phyloP scores from a whole-genome alignment of 331 rosid species.

The Prunus yedoensis region DNA sequence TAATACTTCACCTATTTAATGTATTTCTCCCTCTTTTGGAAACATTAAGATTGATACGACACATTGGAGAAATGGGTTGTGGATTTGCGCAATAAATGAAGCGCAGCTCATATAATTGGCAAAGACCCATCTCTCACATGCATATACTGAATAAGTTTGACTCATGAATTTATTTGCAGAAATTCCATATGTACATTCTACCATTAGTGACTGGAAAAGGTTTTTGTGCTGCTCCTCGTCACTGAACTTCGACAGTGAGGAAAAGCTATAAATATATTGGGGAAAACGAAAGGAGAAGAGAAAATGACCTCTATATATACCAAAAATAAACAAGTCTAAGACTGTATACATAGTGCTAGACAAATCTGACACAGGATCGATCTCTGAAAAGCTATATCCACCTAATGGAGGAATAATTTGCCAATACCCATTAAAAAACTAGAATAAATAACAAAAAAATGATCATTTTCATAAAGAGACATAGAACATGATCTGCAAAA shows the following conservation, averaged over 20 bases:
- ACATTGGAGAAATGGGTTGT: conserved; percentile 9
- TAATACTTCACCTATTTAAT: not conserved
- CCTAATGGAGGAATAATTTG: conserved; percentile 20
- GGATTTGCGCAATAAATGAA: conserved; percentile 12
- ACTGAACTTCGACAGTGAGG: conserved; percentile 4
- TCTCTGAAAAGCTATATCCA: conserved; percentile 15
- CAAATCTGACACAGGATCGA: conserved; percentile 26
- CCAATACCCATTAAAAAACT: conserved; percentile 6
- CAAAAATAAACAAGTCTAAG: not conserved
- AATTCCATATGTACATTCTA: too few relatives aligned
- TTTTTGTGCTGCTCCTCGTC: conserved; percentile 15
- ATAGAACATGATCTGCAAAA: conserved; percentile 57
- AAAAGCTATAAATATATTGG: not conserved
- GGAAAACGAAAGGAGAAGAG: conserved; percentile 12
- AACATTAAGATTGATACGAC: conserved; percentile 13
- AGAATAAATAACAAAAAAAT: conserved; percentile 3
- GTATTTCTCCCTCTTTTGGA: conserved; percentile 13
- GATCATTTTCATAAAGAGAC: conserved; percentile 28
- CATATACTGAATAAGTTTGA: not conserved
- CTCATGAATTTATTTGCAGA: conserved; percentile 6
- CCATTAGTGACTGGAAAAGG: not conserved
- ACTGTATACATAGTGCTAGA: conserved; percentile 14
- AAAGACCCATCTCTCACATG: conserved; percentile 13
- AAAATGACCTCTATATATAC: conserved; percentile 26
- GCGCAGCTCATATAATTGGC: not conserved